Evolutionary conservation across 179 eudicot genomes (phyloP), one percentile per base, ranked within the genome.

Genomic region (Sideroxylon spinosum): DNA sequence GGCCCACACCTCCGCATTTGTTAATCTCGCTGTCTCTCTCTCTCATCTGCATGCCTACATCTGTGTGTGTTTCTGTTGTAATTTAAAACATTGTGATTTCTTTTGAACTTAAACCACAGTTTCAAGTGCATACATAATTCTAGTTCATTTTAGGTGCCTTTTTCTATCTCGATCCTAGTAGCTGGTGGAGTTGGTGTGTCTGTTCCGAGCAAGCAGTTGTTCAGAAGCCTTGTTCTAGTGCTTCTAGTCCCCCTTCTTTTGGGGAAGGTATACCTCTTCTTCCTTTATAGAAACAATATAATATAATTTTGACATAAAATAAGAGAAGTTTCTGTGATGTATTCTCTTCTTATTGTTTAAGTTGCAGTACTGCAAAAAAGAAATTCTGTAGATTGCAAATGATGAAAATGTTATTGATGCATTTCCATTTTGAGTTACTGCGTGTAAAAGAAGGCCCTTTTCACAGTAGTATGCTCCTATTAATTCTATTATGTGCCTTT

Each of bases 171-270:
- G 57, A 88, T 81, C 82, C 87, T 89, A 71, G 82, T 95, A 61
- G 98, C 97, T 81, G 86, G 83, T 86, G 97, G 98, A 76, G 93
- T 87, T 73, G 98, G 98, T 63, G 89, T 89, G 75, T 87, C 97
- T 22, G 82, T 95, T 86, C 95, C 97, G 22, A 77, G 93, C n/a
- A 81, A 88, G 85, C 86, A 88, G 81, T 86, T 95, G 81, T 85
- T 93, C 72, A 88, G 77, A 82, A 95, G 90, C 87, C 98, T 95
- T 77, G 82, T 93, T 75, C 84, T 89, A 68, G 87, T 90, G 57
- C 90, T 95, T 80, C 79, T 95, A 81, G 86, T 95, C 75, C 98
- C 98, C 55, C 87, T 93, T 71, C 84, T 95, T 75, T 53, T 93
- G 80, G 98, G 97, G 70, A 95, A 95, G 97, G 98, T 94, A 87